Percentiles rank a stretch among this genome's conserved stretches.
Conservation (phyloP, 768 basidiomycete genomes). For the Suillus paluster region DNA sequence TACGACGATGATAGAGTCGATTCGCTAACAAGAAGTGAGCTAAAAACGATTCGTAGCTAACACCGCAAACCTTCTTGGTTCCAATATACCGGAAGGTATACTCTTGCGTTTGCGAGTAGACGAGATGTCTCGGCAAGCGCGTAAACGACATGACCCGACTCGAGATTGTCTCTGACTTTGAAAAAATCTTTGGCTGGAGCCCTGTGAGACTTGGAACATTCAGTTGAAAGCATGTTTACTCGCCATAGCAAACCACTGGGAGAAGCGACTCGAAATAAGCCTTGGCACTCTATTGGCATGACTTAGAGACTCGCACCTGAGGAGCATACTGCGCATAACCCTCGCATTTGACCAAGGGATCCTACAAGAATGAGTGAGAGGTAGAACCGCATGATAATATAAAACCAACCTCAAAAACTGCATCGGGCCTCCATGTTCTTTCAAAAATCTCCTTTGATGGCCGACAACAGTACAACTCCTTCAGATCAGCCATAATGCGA, state of each 20-base stretch:
- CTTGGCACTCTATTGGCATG: neutral
- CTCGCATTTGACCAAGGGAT: slow-evolving; percentile 53
- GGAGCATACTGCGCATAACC: slow-evolving; percentile 57
- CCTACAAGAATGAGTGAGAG: slow-evolving; percentile 33
- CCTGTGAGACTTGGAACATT: slow-evolving; percentile 2
- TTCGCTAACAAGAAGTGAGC: slow-evolving; percentile 40
- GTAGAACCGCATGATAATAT: neutral
- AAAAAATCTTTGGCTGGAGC: slow-evolving; percentile 56
- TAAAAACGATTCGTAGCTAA: neutral
- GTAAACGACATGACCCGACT: slow-evolving; percentile 65
- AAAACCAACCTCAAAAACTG: slow-evolving; percentile 51
- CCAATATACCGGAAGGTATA: slow-evolving; percentile 60
- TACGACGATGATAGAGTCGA: slow-evolving; percentile 64
- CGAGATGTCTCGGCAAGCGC: slow-evolving; percentile 58
- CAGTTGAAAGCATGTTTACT: slow-evolving; percentile 16
- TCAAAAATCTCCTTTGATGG: slow-evolving; percentile 57
- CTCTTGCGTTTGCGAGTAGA: slow-evolving; percentile 62
- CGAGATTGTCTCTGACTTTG: slow-evolving; percentile 53
- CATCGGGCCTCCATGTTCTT: slow-evolving; percentile 56
- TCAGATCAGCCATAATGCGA: slow-evolving; percentile 59
- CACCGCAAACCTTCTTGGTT: slow-evolving; percentile 49
- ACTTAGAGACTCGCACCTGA: slow-evolving; percentile 45
- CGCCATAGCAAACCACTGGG: slow-evolving; percentile 59
- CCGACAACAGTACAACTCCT: slow-evolving; percentile 59
- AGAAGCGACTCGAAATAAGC: slow-evolving; percentile 4